A percentile compares a stretch with the other conserved stretches of the same genome.
Evolutionary conservation across 768 basidiomycete genomes (phyloP).

Genomic region (Gyrodon lividus): DNA sequence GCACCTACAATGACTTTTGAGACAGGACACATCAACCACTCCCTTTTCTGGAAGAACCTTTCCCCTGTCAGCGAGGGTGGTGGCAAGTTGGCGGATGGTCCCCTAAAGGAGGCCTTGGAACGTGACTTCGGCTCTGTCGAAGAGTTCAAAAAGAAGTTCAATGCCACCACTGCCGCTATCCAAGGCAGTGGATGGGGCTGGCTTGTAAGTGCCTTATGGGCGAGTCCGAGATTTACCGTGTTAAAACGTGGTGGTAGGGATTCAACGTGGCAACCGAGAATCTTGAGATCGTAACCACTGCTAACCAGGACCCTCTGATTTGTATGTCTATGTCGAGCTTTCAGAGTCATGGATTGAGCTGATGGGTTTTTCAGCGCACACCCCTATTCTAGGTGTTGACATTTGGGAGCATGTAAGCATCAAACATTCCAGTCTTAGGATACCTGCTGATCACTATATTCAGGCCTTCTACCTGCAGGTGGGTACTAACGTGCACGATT

Average conservation of each 20-base stretch:
- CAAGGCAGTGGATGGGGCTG: conserved; percentile 99
- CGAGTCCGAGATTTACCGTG: neutral
- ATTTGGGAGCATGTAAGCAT: conserved; percentile 89
- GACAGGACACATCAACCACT: conserved; percentile 89
- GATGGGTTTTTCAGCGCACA: conserved; percentile 53
- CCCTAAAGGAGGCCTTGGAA: conserved; percentile 73
- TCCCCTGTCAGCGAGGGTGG: conserved; percentile 67
- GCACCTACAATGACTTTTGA: neutral
- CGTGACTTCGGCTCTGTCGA: conserved; percentile 87
- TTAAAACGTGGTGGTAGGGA: conserved; percentile 45
- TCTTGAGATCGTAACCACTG: conserved; percentile 88
- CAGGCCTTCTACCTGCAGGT: conserved; percentile 66
- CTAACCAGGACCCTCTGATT: conserved; percentile 94
- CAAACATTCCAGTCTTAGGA: conserved; percentile 3
- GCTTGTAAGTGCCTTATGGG: conserved; percentile 55
- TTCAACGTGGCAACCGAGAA: conserved; percentile 63
- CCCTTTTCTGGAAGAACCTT: conserved; percentile 97
- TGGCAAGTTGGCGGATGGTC: conserved; percentile 61
- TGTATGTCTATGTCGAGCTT: conserved; percentile 41
- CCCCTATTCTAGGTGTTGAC: conserved; percentile 93
- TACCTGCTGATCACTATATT: conserved; percentile 7
- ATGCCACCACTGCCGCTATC: conserved; percentile 83
- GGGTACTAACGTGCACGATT: neutral
- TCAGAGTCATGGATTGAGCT: neutral
- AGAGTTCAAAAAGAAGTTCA: conserved; percentile 81